phyloP scores from a whole-genome alignment of 2,329 filamentous ascomycete genomes.

The Teratosphaeriaceae sp. region DNA sequence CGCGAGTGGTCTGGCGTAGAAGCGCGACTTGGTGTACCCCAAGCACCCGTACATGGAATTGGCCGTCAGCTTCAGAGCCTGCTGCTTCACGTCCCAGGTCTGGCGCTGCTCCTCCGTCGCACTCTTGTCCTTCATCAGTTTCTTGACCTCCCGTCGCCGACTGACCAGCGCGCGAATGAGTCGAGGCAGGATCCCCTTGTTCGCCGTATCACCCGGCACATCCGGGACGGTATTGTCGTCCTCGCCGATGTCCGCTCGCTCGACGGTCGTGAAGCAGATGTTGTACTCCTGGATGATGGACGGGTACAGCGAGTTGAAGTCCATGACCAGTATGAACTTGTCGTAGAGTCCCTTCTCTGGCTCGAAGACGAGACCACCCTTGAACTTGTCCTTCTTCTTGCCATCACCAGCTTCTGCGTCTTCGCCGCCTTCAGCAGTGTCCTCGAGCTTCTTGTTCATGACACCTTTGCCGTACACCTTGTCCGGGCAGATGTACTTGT shows the following conservation, averaged over 20 bases:
- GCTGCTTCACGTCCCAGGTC: slow-evolving; percentile 96
- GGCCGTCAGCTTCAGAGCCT: slow-evolving; percentile 92
- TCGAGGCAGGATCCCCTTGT: slow-evolving; percentile 77
- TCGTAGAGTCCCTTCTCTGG: slow-evolving; percentile 97
- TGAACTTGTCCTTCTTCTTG: slow-evolving; percentile 99
- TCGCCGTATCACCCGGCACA: slow-evolving; percentile 65
- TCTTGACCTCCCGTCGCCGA: slow-evolving; percentile 86
- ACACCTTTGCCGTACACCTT: slow-evolving; percentile 72
- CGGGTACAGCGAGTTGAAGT: slow-evolving; percentile 98
- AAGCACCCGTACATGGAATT: slow-evolving; percentile 99
- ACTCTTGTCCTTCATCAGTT: slow-evolving; percentile 88
- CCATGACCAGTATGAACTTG: slow-evolving; percentile 98
- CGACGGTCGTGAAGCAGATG: slow-evolving; percentile 98
- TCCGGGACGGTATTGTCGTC: slow-evolving; percentile 87
- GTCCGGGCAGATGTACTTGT: slow-evolving; percentile 97
- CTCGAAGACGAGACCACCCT: slow-evolving; percentile 96
- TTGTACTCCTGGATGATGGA: slow-evolving; percentile 99
- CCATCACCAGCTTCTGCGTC: slow-evolving; percentile 55
- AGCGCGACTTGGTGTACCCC: slow-evolving; percentile 92
- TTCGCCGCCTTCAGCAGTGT: slow-evolving; percentile 63
- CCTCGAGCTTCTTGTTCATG: slow-evolving; percentile 59
- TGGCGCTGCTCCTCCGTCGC: slow-evolving; percentile 81
- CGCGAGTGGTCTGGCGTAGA: slow-evolving; percentile 90
- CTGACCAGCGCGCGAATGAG: slow-evolving; percentile 89
- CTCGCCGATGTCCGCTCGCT: slow-evolving; percentile 64